Conservation (phyloP, 805 yeast genomes). For the Schwanniomyces sp. region DNA sequence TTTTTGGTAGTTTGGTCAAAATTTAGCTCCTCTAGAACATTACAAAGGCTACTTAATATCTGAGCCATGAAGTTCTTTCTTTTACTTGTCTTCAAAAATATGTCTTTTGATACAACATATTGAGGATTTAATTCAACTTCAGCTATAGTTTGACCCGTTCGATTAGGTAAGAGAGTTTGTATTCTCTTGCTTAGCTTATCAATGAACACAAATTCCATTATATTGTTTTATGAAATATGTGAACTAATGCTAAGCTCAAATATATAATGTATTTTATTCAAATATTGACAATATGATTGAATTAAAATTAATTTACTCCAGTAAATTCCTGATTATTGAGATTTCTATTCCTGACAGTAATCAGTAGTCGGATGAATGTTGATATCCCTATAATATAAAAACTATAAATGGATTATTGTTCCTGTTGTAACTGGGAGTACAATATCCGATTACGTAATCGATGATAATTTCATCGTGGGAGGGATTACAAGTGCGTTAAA, state of each 20-base stretch:
- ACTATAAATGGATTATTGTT: background rate
- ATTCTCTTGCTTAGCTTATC: slow-evolving; percentile 26
- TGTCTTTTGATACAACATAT: slow-evolving; percentile 29
- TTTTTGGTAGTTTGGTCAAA: slow-evolving; percentile 18
- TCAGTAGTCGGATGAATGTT: background rate
- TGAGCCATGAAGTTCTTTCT: slow-evolving; percentile 13
- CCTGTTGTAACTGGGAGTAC: background rate
- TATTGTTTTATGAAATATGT: slow-evolving; percentile 1
- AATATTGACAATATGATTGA: background rate
- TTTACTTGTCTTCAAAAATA: slow-evolving; percentile 16
- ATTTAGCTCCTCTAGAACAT: slow-evolving; percentile 22
- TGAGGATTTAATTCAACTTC: slow-evolving; percentile 45
- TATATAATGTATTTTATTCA: background rate
- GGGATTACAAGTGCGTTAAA: background rate
- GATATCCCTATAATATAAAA: background rate
- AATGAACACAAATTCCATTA: slow-evolving; percentile 15
- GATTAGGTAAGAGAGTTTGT: slow-evolving; percentile 34
- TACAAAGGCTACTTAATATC: slow-evolving; percentile 21
- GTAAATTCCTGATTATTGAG: background rate
- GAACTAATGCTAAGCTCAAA: background rate
- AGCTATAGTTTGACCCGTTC: slow-evolving; percentile 36
- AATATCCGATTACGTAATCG: background rate
- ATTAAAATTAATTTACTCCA: background rate
- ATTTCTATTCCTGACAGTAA: background rate
- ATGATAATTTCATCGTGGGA: background rate